Base-by-base conservation (phyloP, 345 rosid genomes). In the Aethionema arabicum region DNA sequence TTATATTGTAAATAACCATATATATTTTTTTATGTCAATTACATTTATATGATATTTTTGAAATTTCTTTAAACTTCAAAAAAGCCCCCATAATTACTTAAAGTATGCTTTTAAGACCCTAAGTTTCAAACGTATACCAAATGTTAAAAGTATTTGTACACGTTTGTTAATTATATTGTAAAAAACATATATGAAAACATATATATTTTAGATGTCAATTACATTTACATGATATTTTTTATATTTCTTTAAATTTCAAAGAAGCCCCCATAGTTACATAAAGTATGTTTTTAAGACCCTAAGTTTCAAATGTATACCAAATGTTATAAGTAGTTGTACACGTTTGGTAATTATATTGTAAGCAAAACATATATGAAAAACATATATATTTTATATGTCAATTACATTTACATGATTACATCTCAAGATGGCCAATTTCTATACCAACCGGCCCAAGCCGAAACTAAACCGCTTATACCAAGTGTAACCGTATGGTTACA, bases 391-490 rank as follows among this genome's bases (percentile, higher is more conserved):
- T 2, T 14, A 21, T 1, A 21, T 21, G 27, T 21, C 27, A 21
- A 21, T 40, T 32, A 10, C 13, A 44, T 30, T 8, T 11, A 46
- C 9, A 27, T 8, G n/a, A 52, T 35, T 67, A 38, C 41, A 61
- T 53, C 62, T 66, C 56, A 91, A 0, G 87, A 83, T 4, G 95
- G 96, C 98, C 96, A 92, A 43, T 93, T 90, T 55, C 99, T 80
- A 56, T 93, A 93, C 97, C 99, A 93, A 47, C 99, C 99, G 4
- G 97, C 81, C 99, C 99, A 93, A 2, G 99, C 95, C 32, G 99
- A 90, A 52, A 93, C 99, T 70, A 90, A 73, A 8, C 99, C 97
- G 38, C 97, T 87, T 48, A 93, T 79, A 4, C 96, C 95, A 5
- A 90, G 85, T 37, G 90, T 78, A 41, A 90, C 64, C 6, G 81